Base-by-base conservation (phyloP, 306 rosid species). In the Hippophae rhamnoides region DNA sequence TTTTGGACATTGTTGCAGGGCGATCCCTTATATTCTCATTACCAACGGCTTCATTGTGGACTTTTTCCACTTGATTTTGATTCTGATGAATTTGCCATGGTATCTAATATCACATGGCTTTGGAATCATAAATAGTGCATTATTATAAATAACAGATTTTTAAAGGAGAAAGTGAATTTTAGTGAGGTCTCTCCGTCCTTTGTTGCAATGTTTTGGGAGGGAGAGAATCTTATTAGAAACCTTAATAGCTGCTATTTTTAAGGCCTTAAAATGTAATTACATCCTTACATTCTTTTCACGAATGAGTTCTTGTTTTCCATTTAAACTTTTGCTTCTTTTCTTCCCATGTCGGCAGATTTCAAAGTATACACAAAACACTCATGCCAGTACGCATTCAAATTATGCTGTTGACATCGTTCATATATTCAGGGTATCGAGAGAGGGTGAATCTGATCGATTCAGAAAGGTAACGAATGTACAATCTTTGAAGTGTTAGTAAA, bases 371-470 rank as follows among this genome's bases (percentile, higher is more conserved):
- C 80, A 75, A 68, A 82, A 92, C 67, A 88, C 99, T 63, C 99
- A 88, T 60, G 96, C 96, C 5, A 68, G 84, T 72, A 88, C 97
- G 11, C 99, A 92, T 79, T 75, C 99, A 75, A 77, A 73, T 64
- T 92, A 88, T 61, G 58, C 80, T 4, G 95, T 79, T 64, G 82
- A 84, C 41, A 80, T 88, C 68, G 85, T 66, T 68, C 93, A 80
- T 65, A 69, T 93, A 78, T 86, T 93, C 65, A 76, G 76, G 61
- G 81, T 76, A 53, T 76, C 82, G 25, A 88, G 77, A 74, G 75
- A 80, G 67, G 88, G 78, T 38, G 99, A 93, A 81, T 70, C 53
- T 43, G 97, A 93, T 46, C 80, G 79, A 63, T 93, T 80, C 64
- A 53, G 26, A 70, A 88, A 92, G 96, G 99, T 92, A 68, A 57